A percentile compares a stretch with the other conserved stretches of the same genome.
Evolutionary conservation across 805 yeast species (phyloP).

Genomic region (Candida suzukii): DNA sequence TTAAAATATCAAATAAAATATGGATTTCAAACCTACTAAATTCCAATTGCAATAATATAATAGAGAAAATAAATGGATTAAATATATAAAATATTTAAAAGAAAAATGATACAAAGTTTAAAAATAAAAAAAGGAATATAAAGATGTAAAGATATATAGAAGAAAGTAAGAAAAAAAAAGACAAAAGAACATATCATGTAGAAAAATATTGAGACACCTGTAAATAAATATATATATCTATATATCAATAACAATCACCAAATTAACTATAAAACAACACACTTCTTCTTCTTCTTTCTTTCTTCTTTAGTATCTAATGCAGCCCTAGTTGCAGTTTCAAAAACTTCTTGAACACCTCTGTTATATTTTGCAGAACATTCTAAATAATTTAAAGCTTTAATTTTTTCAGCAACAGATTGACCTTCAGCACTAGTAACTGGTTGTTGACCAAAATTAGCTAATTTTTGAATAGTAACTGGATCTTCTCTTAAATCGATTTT

Average conservation of each 20-base stretch:
- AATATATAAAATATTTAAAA: too few species aligned
- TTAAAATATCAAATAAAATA: too few species aligned
- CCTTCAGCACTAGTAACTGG: constrained; percentile 84
- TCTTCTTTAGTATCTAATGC: constrained; percentile 63
- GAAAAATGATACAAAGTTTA: too few species aligned
- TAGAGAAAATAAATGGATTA: too few species aligned
- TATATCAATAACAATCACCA: neutral
- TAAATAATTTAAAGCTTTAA: constrained; percentile 78
- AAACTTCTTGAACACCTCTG: constrained; percentile 88
- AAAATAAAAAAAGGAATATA: too few species aligned
- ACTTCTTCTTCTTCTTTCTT: constrained; percentile 56
- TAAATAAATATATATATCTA: neutral
- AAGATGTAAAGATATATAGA: too few species aligned
- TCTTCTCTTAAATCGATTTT: constrained; percentile 85
- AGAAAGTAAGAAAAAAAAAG: too few species aligned
- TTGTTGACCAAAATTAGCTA: constrained; percentile 66
- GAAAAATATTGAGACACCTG: neutral
- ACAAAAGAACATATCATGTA: too few species aligned
- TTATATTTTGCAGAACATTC: constrained; percentile 93
- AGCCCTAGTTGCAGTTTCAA: constrained; percentile 89
- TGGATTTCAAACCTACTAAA: too few species aligned
- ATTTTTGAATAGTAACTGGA: constrained; percentile 64
- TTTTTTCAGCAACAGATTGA: constrained; percentile 79
- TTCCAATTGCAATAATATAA: too few species aligned
- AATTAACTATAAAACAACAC: constrained; percentile 51